These are phyloP conservation scores for Lyophyllum semitale DNA, from an alignment of 768 basidiomycete species.

Conservation along the genomic window DNA sequence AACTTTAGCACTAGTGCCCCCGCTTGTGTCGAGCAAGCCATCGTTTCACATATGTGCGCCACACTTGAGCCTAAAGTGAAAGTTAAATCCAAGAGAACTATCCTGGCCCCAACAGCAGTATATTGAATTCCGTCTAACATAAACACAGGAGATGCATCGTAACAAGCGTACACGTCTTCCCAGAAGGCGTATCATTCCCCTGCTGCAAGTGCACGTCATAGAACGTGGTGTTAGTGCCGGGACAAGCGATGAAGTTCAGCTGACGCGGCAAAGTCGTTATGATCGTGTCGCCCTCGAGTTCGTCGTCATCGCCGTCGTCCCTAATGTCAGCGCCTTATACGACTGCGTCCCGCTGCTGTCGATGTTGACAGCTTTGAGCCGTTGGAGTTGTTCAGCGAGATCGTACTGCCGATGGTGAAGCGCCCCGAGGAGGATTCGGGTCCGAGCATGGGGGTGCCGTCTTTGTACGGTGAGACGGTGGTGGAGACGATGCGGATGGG, in stretches of 20 bases:
- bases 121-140: conserved; percentile 25
- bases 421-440: conserved; percentile 51
- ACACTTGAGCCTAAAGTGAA: too few species aligned
- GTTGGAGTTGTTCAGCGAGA: conserved; percentile 42
- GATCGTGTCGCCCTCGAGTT: conserved; percentile 61
- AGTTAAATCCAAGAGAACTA: too few species aligned
- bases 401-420: conserved; percentile 51
- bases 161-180: conserved; percentile 36
- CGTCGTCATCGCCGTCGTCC: conserved; percentile 46
- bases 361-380: conserved; percentile 49
- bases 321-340: conserved; percentile 50
- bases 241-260: conserved; percentile 57
- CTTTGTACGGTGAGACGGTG: conserved; percentile 23
- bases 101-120: too few species aligned
- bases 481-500: neutral
- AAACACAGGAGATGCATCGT: conserved; percentile 47
- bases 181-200: conserved; percentile 48
- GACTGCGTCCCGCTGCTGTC: conserved; percentile 42
- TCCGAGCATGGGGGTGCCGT: conserved; percentile 50
- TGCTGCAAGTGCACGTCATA: conserved; percentile 53
- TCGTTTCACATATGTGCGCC: too few species aligned
- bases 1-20: too few species aligned
- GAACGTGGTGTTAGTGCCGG: conserved; percentile 38
- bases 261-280: conserved; percentile 53
- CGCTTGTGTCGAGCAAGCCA: too few species aligned